Evolutionary conservation across 345 rosid genomes (phyloP).

Genomic region (Pugionium cornutum): DNA sequence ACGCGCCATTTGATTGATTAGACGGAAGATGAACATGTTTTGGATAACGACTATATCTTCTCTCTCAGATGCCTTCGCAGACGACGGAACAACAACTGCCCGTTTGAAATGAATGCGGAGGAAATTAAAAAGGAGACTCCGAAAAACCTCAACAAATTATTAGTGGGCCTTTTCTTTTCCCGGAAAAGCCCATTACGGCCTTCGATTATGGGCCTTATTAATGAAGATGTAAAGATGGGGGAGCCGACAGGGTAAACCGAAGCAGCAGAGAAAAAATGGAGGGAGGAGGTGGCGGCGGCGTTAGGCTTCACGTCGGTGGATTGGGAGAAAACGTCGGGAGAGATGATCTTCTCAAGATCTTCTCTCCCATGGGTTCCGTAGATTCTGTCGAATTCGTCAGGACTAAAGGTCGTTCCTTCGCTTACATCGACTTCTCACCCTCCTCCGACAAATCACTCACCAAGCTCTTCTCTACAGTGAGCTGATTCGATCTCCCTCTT

Average conservation of each 20-base stretch:
- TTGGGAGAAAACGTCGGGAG: conserved; percentile 65
- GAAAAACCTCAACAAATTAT: background rate
- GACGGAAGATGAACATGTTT: conserved; percentile 16
- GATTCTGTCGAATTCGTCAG: conserved; percentile 60
- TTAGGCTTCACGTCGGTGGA: conserved; percentile 57
- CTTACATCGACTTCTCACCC: conserved; percentile 70
- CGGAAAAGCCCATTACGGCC: conserved; percentile 11
- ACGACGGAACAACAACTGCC: conserved; percentile 30
- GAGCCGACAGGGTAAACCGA: background rate
- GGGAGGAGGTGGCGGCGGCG: background rate
- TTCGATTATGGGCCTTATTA: conserved; percentile 21
- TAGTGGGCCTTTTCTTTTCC: background rate
- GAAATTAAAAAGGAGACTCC: background rate
- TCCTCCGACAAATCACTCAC: conserved; percentile 58
- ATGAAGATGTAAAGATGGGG: too few species aligned
- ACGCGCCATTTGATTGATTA: conserved; percentile 28
- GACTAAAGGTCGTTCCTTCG: conserved; percentile 93
- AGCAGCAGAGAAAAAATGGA: conserved; percentile 1
- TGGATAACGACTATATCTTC: conserved; percentile 15
- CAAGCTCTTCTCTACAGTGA: conserved; percentile 78
- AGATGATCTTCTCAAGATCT: conserved; percentile 61
- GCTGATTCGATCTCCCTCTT: conserved; percentile 12
- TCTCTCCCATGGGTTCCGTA: conserved; percentile 56
- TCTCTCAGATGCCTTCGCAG: conserved; percentile 33
- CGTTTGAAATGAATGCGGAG: conserved; percentile 21